These are phyloP conservation scores for Saccharomyces eubayanus DNA, from an alignment of 805 yeast genomes.

Conservation along the genomic window DNA sequence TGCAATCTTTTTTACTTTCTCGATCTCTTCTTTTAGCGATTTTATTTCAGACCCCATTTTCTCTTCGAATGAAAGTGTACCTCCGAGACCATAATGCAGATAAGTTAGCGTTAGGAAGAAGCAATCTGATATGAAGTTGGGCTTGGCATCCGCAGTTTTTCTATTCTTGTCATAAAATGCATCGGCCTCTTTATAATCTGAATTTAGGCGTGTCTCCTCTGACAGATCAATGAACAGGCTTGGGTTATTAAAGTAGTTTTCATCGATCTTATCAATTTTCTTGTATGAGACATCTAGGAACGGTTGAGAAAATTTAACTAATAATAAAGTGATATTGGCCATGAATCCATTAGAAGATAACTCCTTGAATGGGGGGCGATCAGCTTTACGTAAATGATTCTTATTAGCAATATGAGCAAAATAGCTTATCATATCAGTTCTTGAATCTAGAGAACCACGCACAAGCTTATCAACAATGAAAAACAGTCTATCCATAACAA, in stretches of 20 bases:
- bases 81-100: slow-evolving; percentile 84
- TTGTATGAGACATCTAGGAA: slow-evolving; percentile 59
- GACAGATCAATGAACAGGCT: slow-evolving; percentile 50
- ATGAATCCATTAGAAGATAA: slow-evolving; percentile 75
- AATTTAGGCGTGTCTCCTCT: slow-evolving; percentile 77
- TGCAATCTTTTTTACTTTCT: slow-evolving; percentile 25
- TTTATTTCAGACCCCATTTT: slow-evolving; percentile 46
- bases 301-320: slow-evolving; percentile 72
- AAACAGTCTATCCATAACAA: slow-evolving; percentile 55
- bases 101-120: slow-evolving; percentile 73
- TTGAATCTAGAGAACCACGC: slow-evolving; percentile 59
- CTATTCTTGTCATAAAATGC: slow-evolving; percentile 41
- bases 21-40: slow-evolving; percentile 36
- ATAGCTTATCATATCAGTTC: slow-evolving; percentile 57
- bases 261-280: slow-evolving; percentile 71
- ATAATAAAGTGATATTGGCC: slow-evolving; percentile 61
- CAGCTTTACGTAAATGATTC: slow-evolving; percentile 82
- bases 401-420: slow-evolving; percentile 67
- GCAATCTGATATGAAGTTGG: slow-evolving; percentile 86
- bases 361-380: slow-evolving; percentile 60
- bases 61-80: slow-evolving; percentile 50
- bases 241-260: slow-evolving; percentile 51
- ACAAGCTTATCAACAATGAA: slow-evolving; percentile 64
- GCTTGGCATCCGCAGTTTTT: slow-evolving; percentile 29
- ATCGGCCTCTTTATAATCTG: slow-evolving; percentile 63